Conservation (phyloP, 2,329 filamentous ascomycete species). For the Cercospora zeina region DNA sequence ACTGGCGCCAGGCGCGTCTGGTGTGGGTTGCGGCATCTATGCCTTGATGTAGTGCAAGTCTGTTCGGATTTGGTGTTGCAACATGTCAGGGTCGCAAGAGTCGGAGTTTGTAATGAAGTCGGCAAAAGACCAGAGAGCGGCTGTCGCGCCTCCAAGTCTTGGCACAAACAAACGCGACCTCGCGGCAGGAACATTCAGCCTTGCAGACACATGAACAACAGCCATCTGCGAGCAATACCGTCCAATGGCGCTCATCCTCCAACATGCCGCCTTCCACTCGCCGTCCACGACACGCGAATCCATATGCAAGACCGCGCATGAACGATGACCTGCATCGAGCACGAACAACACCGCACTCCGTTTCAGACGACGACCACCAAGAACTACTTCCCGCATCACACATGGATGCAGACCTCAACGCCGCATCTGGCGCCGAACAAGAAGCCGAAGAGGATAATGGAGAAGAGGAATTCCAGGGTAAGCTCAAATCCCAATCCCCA, state of each 20-base stretch:
- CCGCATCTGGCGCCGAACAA: slow-evolving; percentile 14
- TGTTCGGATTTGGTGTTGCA: not conserved
- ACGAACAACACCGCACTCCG: not conserved
- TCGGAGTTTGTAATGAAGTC: too few species aligned
- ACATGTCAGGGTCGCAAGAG: not conserved
- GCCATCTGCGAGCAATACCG: not conserved
- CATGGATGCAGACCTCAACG: slow-evolving; percentile 5
- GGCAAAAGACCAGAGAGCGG: not conserved
- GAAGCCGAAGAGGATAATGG: slow-evolving; percentile 37
- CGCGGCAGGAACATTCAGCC: slow-evolving; percentile 4
- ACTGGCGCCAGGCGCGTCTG: not conserved
- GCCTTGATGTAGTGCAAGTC: not conserved
- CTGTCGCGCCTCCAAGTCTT: not conserved
- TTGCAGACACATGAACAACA: not conserved
- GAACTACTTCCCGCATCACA: slow-evolving; percentile 16
- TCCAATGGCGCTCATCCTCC: not conserved
- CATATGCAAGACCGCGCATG: slow-evolving; percentile 12
- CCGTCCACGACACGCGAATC: slow-evolving; percentile 15
- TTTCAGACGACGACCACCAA: slow-evolving; percentile 25
- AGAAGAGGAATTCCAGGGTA: not conserved
- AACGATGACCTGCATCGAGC: slow-evolving; percentile 6
- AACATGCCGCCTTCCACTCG: slow-evolving; percentile 14
- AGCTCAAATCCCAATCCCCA: not conserved
- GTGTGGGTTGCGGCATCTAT: not conserved
- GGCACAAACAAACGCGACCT: slow-evolving; percentile 10